phyloP scores from a whole-genome alignment of 371 early-diverging fungal species.

The Mucor ambiguus region DNA sequence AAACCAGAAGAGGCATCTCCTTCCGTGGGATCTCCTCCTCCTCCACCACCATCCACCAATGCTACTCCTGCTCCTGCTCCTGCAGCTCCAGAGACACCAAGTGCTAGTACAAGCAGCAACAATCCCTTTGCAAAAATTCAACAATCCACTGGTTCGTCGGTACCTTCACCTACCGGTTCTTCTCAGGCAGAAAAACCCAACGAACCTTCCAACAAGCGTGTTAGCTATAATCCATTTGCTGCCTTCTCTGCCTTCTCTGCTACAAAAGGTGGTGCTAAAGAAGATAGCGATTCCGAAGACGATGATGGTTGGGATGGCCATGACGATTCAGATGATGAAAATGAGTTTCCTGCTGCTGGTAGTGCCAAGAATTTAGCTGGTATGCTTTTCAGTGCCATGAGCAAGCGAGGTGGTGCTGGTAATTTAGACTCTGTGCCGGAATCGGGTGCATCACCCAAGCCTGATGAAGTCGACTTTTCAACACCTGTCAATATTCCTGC shows the following conservation, averaged over 20 bases:
- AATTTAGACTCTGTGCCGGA: constrained; percentile 14
- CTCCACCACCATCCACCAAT: constrained; percentile 11
- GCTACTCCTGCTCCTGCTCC: constrained; percentile 13
- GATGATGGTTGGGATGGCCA: constrained; percentile 46
- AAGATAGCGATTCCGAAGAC: constrained; percentile 40
- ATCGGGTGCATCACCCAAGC: constrained; percentile 18
- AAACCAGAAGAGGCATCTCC: constrained; percentile 1
- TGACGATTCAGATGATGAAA: constrained; percentile 46
- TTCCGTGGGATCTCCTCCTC: constrained; percentile 8
- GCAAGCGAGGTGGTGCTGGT: constrained; percentile 19
- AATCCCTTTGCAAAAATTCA: constrained; percentile 55
- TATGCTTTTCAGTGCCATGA: constrained; percentile 44
- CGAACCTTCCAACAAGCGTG: constrained; percentile 39
- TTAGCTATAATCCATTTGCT: constrained; percentile 58
- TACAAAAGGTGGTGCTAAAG: constrained; percentile 33
- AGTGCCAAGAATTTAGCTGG: constrained; percentile 53
- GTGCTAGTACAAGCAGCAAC: constrained; percentile 34
- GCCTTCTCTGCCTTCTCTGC: constrained; percentile 52
- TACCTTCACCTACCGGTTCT: constrained; percentile 9
- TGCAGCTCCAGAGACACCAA: constrained; percentile 10
- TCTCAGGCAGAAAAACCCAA: constrained; percentile 31
- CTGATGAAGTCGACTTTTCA: constrained; percentile 9
- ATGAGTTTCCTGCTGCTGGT: constrained; percentile 55
- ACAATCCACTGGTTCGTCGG: not conserved
- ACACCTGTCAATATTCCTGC: constrained; percentile 5